These are phyloP conservation scores for Ustilago curta DNA, from an alignment of 1,284 basidiomycete species.

Conservation along the genomic window DNA sequence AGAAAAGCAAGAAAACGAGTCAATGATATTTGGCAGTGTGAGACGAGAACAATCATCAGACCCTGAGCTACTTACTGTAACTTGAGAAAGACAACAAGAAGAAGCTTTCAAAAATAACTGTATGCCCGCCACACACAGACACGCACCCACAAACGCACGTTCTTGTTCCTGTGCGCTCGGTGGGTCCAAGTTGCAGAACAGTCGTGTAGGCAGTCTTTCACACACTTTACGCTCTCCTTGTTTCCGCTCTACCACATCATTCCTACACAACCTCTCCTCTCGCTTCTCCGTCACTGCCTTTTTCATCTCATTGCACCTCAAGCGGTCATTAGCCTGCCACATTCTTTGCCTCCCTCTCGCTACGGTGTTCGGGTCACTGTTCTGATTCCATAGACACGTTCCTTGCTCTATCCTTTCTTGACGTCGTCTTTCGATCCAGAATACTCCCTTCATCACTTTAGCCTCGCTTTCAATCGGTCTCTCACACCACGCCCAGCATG, in stretches of 20 bases:
- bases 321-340: conserved; percentile 9
- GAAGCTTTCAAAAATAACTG: neutral
- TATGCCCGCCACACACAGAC: neutral
- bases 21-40: neutral
- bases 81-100: conserved; percentile 5
- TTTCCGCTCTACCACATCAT: neutral
- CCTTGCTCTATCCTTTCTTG: conserved; percentile 7
- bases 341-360: neutral
- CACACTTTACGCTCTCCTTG: conserved; percentile 1
- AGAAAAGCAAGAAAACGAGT: conserved; percentile 3
- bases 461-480: neutral
- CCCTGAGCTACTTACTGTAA: conserved; percentile 20
- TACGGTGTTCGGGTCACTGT: conserved; percentile 48
- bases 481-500: conserved; percentile 14
- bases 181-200: too few relatives aligned
- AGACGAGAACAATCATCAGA: conserved; percentile 2
- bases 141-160: conserved; percentile 1
- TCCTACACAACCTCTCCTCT: neutral
- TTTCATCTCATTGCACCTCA: neutral
- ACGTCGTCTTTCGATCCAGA: conserved; percentile 40
- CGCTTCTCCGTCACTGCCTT: neutral
- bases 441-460: conserved; percentile 38
- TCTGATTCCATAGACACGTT: conserved; percentile 48
- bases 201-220: neutral
- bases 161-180: neutral